Evolutionary conservation across 768 basidiomycete genomes (phyloP).

Genomic region (Daedaleopsis nitida): DNA sequence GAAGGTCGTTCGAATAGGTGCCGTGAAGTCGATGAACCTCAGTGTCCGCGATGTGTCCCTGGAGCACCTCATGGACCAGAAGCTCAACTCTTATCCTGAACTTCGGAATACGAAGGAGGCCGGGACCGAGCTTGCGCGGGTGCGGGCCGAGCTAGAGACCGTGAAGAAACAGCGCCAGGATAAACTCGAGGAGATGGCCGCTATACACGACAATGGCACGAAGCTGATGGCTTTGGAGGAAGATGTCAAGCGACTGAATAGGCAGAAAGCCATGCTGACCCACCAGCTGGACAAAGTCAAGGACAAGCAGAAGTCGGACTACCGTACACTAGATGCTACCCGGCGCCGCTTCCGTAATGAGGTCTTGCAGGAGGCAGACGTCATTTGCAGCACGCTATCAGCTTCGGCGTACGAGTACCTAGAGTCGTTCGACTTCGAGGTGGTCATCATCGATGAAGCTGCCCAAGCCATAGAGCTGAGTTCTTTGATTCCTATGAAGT

Average conservation of each 20-base stretch:
- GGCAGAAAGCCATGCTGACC: conserved; percentile 62
- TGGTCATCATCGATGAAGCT: conserved; percentile 97
- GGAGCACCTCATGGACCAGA: conserved; percentile 83
- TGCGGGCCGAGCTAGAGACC: conserved; percentile 70
- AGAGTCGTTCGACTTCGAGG: conserved; percentile 85
- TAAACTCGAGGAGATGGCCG: conserved; percentile 63
- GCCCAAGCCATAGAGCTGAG: conserved; percentile 96
- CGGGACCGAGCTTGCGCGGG: conserved; percentile 54
- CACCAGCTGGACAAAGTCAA: conserved; percentile 74
- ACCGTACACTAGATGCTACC: conserved; percentile 79
- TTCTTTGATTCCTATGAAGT: conserved; percentile 93
- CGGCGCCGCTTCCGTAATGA: conserved; percentile 72
- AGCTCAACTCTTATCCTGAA: conserved; percentile 48
- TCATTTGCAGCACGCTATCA: conserved; percentile 92
- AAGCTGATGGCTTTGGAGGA: conserved; percentile 60
- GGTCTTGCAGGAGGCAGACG: conserved; percentile 86
- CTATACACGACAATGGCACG: conserved; percentile 57
- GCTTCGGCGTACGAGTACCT: conserved; percentile 91
- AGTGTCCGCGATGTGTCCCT: conserved; percentile 85
- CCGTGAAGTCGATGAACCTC: conserved; percentile 70
- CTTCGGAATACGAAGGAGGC: conserved; percentile 49
- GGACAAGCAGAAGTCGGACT: conserved; percentile 82
- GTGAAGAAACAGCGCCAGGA: conserved; percentile 60
- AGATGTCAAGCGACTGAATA: conserved; percentile 68
- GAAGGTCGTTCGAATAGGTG: conserved; percentile 90